These are phyloP conservation scores for Didymella lethalis DNA, from an alignment of 2,329 filamentous ascomycete genomes.

Conservation along the genomic window DNA sequence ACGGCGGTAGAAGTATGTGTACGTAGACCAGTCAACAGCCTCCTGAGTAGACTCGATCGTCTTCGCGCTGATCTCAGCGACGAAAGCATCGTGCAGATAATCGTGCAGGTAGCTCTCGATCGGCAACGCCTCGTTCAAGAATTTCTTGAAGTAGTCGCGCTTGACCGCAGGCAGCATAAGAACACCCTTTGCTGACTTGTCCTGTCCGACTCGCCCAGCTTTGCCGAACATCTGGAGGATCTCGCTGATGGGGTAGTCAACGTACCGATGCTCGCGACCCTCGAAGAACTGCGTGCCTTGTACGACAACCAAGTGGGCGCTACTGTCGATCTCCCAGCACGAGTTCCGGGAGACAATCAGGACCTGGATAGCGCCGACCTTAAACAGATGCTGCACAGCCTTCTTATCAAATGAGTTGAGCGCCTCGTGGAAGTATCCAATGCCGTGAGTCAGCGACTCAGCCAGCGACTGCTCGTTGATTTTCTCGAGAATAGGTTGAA, in stretches of 20 bases:
- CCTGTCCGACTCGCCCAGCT: constrained; percentile 78
- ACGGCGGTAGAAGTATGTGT: constrained; percentile 97
- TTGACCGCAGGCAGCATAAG: constrained; percentile 95
- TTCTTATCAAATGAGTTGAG: constrained; percentile 87
- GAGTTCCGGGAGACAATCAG: constrained; percentile 84
- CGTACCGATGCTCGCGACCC: constrained; percentile 93
- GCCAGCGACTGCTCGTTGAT: constrained; percentile 87
- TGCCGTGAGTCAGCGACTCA: constrained; percentile 89
- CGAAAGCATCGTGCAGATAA: constrained; percentile 93
- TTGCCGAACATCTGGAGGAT: constrained; percentile 98
- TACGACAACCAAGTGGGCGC: constrained; percentile 88
- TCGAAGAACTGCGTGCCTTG: constrained; percentile 99
- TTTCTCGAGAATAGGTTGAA: constrained; percentile 80
- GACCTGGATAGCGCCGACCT: constrained; percentile 87
- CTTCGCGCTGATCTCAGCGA: constrained; percentile 95
- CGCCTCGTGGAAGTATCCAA: constrained; percentile 97
- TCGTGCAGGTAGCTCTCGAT: constrained; percentile 93
- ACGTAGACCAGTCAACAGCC: constrained; percentile 97
- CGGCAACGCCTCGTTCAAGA: constrained; percentile 92
- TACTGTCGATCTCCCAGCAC: constrained; percentile 92
- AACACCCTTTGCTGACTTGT: constrained; percentile 87
- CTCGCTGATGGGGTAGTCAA: constrained; percentile 94
- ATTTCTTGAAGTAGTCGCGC: constrained; percentile 98
- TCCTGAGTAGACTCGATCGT: constrained; percentile 96
- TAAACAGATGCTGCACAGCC: constrained; percentile 92